A percentile compares a stretch with the other conserved stretches of the same genome.
These are phyloP conservation scores for Mycena belliarum DNA, from an alignment of 768 basidiomycete species.

Conservation along the genomic window DNA sequence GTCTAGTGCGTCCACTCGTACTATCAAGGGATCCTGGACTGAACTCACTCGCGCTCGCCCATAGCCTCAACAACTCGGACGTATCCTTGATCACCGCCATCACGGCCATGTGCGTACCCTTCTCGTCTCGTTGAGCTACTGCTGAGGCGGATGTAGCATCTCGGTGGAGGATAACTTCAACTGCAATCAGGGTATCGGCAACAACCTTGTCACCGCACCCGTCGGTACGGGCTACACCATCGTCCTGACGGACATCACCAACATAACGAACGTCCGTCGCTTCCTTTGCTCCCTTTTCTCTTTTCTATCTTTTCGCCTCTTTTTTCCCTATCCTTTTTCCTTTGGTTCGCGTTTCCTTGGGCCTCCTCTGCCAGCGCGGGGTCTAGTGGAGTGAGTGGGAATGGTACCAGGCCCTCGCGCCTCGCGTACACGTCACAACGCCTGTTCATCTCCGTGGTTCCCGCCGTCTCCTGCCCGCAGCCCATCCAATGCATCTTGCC, in stretches of 20 bases:
- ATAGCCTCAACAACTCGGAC: constrained; percentile 18
- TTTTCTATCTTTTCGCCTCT: neutral
- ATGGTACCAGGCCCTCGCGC: no score
- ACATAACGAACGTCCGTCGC: constrained; percentile 9
- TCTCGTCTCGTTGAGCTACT: neutral
- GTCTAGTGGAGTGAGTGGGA: no score
- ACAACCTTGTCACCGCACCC: neutral
- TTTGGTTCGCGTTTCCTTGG: neutral
- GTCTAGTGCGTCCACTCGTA: neutral
- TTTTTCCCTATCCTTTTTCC: neutral
- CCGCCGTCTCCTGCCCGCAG: no score
- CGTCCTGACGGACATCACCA: neutral
- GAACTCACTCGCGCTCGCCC: no score
- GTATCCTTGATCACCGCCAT: constrained; percentile 5
- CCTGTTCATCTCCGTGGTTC: no score
- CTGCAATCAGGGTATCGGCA: constrained; percentile 9
- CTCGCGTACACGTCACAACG: no score
- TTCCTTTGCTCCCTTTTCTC: neutral
- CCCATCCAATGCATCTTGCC: no score
- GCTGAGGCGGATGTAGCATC: constrained; percentile 5
- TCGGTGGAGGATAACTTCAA: constrained; percentile 17
- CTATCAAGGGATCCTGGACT: no score
- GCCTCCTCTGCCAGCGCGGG: no score
- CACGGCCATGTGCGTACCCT: constrained; percentile 6
- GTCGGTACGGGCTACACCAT: constrained; percentile 14